A percentile compares a stretch with the other conserved stretches of the same genome.
Conservation (phyloP, 495 filamentous ascomycete species). For the Hypoxylon trugodes region DNA sequence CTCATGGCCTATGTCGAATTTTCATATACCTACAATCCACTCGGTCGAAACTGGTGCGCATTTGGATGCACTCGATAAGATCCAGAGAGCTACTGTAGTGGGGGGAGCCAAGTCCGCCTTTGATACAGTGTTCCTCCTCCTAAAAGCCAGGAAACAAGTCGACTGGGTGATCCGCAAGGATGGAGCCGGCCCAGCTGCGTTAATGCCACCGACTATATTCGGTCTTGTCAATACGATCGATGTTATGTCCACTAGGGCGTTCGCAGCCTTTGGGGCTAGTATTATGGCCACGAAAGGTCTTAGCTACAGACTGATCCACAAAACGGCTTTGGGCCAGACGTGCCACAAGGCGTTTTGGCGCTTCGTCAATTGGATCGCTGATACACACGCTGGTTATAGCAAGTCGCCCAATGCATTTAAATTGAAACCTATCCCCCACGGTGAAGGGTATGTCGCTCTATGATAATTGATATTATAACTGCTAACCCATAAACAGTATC, state of each 20-base stretch:
- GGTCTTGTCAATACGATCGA: conserved; percentile 36
- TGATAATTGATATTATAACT: not conserved
- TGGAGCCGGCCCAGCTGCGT: conserved; percentile 67
- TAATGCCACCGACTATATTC: conserved; percentile 42
- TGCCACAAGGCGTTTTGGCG: conserved; percentile 19
- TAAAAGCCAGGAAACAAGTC: conserved; percentile 66
- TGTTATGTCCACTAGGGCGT: conserved; percentile 27
- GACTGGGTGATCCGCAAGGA: conserved; percentile 77
- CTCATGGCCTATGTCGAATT: conserved; percentile 54
- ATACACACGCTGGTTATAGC: conserved; percentile 18
- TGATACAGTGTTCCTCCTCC: conserved; percentile 73
- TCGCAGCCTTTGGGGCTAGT: conserved; percentile 35
- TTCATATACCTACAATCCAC: conserved; percentile 68
- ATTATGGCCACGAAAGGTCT: conserved; percentile 42
- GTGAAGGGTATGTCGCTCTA: conserved; percentile 5
- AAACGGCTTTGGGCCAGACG: conserved; percentile 18
- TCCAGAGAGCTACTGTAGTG: conserved; percentile 60
- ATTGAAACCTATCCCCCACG: conserved; percentile 4
- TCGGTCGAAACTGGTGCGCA: conserved; percentile 58
- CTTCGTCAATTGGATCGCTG: conserved; percentile 15
- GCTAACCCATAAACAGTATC: too few relatives aligned
- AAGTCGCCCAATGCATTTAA: conserved; percentile 6
- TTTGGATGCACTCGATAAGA: conserved; percentile 27
- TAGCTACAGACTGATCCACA: conserved; percentile 36
- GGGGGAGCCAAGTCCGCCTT: conserved; percentile 78